Percentiles rank a stretch among this genome's conserved stretches.
Conservation (phyloP, 1,284 basidiomycete genomes). For the Psilocybe mexicana region DNA sequence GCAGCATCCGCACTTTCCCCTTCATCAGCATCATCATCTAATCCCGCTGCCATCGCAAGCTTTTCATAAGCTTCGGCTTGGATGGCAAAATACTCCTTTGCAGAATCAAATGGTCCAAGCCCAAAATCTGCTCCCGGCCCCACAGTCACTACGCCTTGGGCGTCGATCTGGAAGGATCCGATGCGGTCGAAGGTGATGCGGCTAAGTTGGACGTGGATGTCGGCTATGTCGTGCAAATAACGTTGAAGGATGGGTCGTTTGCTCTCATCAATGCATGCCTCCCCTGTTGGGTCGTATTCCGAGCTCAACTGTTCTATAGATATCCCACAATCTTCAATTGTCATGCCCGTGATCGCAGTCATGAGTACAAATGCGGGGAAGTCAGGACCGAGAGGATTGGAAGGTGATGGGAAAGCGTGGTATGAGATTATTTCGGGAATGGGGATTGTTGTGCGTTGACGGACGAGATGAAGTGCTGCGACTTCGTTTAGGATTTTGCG, state of each 20-base stretch:
- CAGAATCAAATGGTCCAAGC: constrained; percentile 36
- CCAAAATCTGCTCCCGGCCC: constrained; percentile 42
- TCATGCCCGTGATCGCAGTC: constrained; percentile 37
- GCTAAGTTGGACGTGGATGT: constrained; percentile 39
- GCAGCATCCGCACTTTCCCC: constrained; percentile 21
- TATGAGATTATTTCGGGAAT: constrained; percentile 37
- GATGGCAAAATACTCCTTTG: constrained; percentile 36
- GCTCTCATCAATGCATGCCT: constrained; percentile 31
- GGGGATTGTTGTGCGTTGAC: constrained; percentile 37
- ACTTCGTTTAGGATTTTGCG: constrained; percentile 42
- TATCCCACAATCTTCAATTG: constrained; percentile 40
- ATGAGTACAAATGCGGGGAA: constrained; percentile 40
- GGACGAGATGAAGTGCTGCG: constrained; percentile 37
- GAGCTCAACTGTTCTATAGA: constrained; percentile 31
- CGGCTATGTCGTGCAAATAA: constrained; percentile 38
- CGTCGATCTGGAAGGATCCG: constrained; percentile 36
- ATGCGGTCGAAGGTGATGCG: constrained; percentile 38
- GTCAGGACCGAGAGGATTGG: constrained; percentile 34
- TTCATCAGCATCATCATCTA: constrained; percentile 27
- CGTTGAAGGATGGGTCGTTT: constrained; percentile 35
- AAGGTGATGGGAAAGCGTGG: constrained; percentile 31
- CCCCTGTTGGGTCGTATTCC: constrained; percentile 22
- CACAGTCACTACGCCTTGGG: constrained; percentile 31
- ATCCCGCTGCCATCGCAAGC: constrained; percentile 32
- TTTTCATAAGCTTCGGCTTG: constrained; percentile 39